Evolutionary conservation across 148 eudicot genomes (phyloP).

Genomic region (Vaccinium macrocarpon): DNA sequence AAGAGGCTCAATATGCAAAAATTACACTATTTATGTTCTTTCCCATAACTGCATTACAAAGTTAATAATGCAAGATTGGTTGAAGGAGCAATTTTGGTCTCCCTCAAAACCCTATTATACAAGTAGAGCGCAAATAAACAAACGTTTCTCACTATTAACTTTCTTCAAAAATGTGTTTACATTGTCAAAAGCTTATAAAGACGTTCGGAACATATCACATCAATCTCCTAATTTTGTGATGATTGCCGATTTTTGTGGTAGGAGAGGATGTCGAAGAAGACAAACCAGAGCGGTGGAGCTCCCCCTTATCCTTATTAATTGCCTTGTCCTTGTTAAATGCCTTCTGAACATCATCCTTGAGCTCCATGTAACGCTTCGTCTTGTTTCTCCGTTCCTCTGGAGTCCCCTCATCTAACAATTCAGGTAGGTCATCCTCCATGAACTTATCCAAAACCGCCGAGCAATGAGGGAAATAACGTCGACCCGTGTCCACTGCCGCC

Average conservation of each 20-base stretch:
- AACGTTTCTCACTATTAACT: not conserved
- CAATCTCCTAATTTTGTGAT: slow-evolving; percentile 25
- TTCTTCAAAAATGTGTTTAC: slow-evolving; percentile 7
- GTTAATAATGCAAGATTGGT: not conserved
- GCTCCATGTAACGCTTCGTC: slow-evolving; percentile 38
- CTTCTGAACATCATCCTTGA: slow-evolving; percentile 42
- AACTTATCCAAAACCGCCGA: slow-evolving; percentile 48
- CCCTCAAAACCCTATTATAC: not conserved
- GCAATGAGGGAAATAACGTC: slow-evolving; percentile 49
- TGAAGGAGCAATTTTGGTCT: slow-evolving; percentile 6
- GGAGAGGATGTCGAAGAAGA: slow-evolving; percentile 32
- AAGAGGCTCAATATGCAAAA: not conserved
- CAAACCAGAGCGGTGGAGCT: slow-evolving; percentile 33
- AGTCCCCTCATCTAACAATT: slow-evolving; percentile 40
- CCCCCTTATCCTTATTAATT: slow-evolving; percentile 44
- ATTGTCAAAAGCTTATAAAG: not conserved
- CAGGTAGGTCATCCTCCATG: slow-evolving; percentile 44
- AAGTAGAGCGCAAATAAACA: not conserved
- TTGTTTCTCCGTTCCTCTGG: slow-evolving; percentile 41
- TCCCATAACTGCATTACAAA: not conserved
- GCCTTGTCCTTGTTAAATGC: slow-evolving; percentile 57
- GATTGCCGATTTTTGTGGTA: slow-evolving; percentile 12
- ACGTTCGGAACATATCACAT: not conserved
- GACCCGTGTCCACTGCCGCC: slow-evolving; percentile 43
- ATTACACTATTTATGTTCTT: not conserved